Base-by-base conservation (phyloP, 2,329 filamentous ascomycete genomes). In the Botrytis tulipae region DNA sequence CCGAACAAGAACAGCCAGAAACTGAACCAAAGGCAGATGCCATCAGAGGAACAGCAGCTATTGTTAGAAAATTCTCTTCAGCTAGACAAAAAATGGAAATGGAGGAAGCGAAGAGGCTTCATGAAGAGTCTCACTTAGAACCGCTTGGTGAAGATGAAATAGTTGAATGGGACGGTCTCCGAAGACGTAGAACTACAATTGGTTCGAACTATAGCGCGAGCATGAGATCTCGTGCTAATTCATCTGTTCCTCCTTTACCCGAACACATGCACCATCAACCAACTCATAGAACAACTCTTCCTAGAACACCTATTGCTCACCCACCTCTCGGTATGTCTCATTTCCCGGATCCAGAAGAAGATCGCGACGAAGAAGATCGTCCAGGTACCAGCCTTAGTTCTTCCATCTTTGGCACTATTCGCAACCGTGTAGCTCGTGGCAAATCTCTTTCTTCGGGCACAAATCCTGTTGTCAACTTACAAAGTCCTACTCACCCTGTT, bases 11-110 rank as follows among this genome's bases (percentile, higher is more conserved):
- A 81, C 94, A 98, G 81, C 92, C 95, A n/a, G 96, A 99, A 82
- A 92, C 92, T 22, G 96, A 99, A 79, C 96, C 96, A 71, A 97
- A 97, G 81, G 96, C 96, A 22, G 96, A 99, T 82, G 94, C 96
- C 16, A 97, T 99, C 79, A 93, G 96, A 77, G 96, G 95, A 75
- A 86, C 95, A 25, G 95, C 93, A 10, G 94, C 94, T 65, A 94
- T 99, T 74, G 87, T 99, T 71, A 90, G 96, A 75, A 90, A 93
- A 22, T 86, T 99, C 68, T 98, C 94, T 0, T 86, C 86, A 18
- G 87, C 91, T 0, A 88, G 96, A 75, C 88, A 92, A 75, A 92
- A 91, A 80, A 92, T 92, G 85, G 93, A 98, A 81, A 86, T 90
- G 12, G 89, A 93, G 62, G 96, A 98, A 82, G 88, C 92, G 32